A percentile compares a stretch with the other conserved stretches of the same genome.
Conservation (phyloP, 1,139 yeast species). For the Sugiyamaella novakii region DNA sequence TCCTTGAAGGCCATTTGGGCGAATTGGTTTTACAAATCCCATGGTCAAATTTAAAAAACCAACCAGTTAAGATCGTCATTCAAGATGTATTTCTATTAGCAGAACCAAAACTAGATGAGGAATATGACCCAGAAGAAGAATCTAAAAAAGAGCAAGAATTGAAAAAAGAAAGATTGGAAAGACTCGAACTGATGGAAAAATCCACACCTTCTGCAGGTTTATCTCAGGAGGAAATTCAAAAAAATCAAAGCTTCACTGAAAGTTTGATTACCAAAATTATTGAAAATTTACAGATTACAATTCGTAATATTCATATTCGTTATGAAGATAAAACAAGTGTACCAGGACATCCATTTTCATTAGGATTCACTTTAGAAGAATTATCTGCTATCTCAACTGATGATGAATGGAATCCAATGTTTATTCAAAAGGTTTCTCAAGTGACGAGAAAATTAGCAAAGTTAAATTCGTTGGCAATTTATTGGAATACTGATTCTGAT, state of each 20-base stretch:
- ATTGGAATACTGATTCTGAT: conserved; percentile 76
- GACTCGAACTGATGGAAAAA: conserved; percentile 58
- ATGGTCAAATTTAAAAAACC: conserved; percentile 91
- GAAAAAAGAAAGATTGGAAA: conserved; percentile 67
- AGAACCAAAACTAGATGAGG: conserved; percentile 60
- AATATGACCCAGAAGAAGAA: conserved; percentile 67
- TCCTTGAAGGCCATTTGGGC: conserved; percentile 90
- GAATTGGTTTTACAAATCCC: conserved; percentile 90
- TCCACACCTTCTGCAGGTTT: conserved; percentile 36
- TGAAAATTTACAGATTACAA: conserved; percentile 91
- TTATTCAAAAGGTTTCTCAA: conserved; percentile 69
- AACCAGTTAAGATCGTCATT: conserved; percentile 88
- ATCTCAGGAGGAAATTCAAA: conserved; percentile 50
- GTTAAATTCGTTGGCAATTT: conserved; percentile 71
- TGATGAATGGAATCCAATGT: conserved; percentile 80
- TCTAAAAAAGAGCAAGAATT: conserved; percentile 61
- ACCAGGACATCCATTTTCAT: conserved; percentile 67
- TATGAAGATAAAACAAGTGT: conserved; percentile 69
- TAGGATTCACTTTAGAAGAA: conserved; percentile 83
- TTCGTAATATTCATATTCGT: conserved; percentile 85
- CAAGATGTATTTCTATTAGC: conserved; percentile 87
- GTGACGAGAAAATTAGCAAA: conserved; percentile 78
- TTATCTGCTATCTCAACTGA: conserved; percentile 92
- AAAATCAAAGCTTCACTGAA: conserved; percentile 81
- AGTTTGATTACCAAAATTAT: conserved; percentile 84